These are phyloP conservation scores for Chlamydomonas eustigma DNA, from an alignment of 139 green algal species.

Conservation along the genomic window DNA sequence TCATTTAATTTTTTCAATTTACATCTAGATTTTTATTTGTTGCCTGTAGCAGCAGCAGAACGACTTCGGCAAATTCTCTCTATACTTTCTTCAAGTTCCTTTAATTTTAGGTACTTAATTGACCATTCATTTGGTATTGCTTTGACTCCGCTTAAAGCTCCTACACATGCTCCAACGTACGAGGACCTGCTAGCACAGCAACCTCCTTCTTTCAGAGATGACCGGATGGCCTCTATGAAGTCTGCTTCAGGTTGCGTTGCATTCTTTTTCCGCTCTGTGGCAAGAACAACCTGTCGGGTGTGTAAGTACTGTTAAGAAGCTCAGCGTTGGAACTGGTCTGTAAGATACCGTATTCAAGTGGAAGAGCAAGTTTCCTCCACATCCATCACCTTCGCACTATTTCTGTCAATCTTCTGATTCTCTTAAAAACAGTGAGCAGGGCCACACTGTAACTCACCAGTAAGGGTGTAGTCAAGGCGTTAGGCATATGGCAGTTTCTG, in stretches of 20 bases:
- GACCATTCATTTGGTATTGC: constrained; percentile 1
- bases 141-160: constrained; percentile 22
- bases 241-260: not conserved
- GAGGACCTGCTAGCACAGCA: constrained; percentile 49
- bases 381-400: not conserved
- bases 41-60: no score
- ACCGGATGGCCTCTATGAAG: constrained; percentile 20
- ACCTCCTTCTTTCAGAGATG: constrained; percentile 40
- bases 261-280: no score
- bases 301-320: no score
- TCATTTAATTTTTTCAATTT: no score
- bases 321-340: not conserved
- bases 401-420: not conserved
- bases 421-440: not conserved
- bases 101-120: no score
- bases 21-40: no score
- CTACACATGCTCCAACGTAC: constrained; percentile 42
- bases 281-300: no score
- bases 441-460: constrained; percentile 23
- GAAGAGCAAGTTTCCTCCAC: not conserved
- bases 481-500: constrained; percentile 67
- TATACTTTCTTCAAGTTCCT: no score
- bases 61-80: no score
- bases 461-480: constrained; percentile 48
- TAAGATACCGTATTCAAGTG: not conserved